These are phyloP conservation scores for Leccinum rimulosum DNA, from an alignment of 768 basidiomycete genomes.

Conservation along the genomic window DNA sequence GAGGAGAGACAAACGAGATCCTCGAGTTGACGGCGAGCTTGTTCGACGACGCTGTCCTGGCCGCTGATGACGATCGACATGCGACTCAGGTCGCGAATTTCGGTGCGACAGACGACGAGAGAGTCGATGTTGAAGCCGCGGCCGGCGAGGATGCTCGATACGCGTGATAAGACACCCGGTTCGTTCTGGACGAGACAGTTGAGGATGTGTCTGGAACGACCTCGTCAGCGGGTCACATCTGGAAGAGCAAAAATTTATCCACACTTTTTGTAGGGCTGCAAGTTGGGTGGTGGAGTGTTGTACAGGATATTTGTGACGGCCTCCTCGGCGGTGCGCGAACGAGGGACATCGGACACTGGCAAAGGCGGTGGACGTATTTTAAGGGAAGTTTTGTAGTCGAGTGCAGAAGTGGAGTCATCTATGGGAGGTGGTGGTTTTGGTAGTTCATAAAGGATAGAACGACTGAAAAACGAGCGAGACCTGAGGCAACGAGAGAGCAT, in stretches of 20 bases:
- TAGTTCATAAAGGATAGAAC: slow-evolving; percentile 27
- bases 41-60: slow-evolving; percentile 97
- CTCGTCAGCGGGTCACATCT: background rate
- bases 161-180: slow-evolving; percentile 97
- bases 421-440: slow-evolving; percentile 78
- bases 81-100: slow-evolving; percentile 92
- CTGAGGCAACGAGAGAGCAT: background rate
- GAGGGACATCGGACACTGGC: slow-evolving; percentile 81
- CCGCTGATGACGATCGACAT: slow-evolving; percentile 98
- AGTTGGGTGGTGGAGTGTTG: slow-evolving; percentile 89
- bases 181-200: slow-evolving; percentile 99
- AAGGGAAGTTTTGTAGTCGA: slow-evolving; percentile 85
- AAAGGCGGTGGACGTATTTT: slow-evolving; percentile 76
- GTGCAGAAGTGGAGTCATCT: slow-evolving; percentile 91
- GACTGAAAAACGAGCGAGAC: slow-evolving; percentile 24
- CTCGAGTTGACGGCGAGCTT: slow-evolving; percentile 92
- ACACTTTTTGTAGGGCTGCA: slow-evolving; percentile 91
- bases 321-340: slow-evolving; percentile 85
- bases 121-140: slow-evolving; percentile 99
- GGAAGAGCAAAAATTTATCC: background rate
- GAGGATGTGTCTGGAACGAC: slow-evolving; percentile 71
- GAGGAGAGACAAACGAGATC: slow-evolving; percentile 69
- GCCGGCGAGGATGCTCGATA: slow-evolving; percentile 95
- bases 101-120: slow-evolving; percentile 95
- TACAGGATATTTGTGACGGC: slow-evolving; percentile 97